Base-by-base conservation (phyloP, 768 basidiomycete species). In the Cubamyces sp. region DNA sequence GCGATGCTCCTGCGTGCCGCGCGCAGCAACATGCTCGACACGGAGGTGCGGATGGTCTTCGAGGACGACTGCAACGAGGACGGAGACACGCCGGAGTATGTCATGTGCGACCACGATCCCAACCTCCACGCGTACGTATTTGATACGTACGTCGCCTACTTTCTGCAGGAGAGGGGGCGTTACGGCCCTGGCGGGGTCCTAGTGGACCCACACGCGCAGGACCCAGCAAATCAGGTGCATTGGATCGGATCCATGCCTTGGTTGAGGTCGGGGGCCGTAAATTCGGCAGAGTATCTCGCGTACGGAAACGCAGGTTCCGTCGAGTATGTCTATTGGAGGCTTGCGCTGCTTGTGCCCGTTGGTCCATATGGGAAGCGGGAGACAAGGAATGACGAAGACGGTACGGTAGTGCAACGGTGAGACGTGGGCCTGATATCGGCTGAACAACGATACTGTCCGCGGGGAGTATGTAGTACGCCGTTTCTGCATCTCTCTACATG, bases 1-100 rank as follows among this genome's bases (percentile, higher is more conserved):
- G 64, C 60, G 19, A 23, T 65, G 21, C 19, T 61, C 12, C 11
- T 30, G 26, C 37, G 46, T 9, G 56, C 54, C 46, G 28, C 46
- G 14, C 54, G 42, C 15, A 47, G 30, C 7, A 56, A 61, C 11
- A 16, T 14, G 5, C 52, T 65, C 16, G 49, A 53, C 12, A 45
- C 34, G 7, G 45, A 45, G 43, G 15, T 65, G 5, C 40, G 47
- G 6, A 43, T 58, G 15, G 46, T 65, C 6, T 55, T 53, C 50
- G 15, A 26, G 5, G 40, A 40, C 25, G 15, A 15, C 4, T 11
- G n/a, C 40, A 1, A 14, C 43, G 43, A 45, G 9, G n/a, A 45
- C 43, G 43, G 7, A 3, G 15, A 19, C 28, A 30, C 3, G 28
- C 28, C 28, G 28, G 4, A 30, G 5, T 34, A 34, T 9, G 11